phyloP scores from a whole-genome alignment of 2,329 filamentous ascomycete species.

The Hypoxylon sp. region DNA sequence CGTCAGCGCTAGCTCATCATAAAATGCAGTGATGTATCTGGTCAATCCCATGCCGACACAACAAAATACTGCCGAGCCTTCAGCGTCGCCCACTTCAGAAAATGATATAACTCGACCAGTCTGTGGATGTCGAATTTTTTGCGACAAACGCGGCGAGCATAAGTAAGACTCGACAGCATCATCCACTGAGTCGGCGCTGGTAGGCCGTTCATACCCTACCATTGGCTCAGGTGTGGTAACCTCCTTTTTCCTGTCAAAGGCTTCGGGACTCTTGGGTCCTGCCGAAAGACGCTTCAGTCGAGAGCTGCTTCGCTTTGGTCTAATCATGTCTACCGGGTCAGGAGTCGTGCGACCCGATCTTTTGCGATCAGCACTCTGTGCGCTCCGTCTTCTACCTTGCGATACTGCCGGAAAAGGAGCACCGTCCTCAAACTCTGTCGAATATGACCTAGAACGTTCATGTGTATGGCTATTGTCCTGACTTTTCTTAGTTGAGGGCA shows the following conservation, averaged over 20 bases:
- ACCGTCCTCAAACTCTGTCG: slow-evolving; percentile 62
- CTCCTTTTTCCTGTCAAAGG: slow-evolving; percentile 42
- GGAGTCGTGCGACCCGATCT: slow-evolving; percentile 60
- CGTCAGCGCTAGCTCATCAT: slow-evolving; percentile 91
- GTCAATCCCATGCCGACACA: slow-evolving; percentile 98
- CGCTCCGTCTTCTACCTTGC: slow-evolving; percentile 64
- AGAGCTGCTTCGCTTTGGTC: slow-evolving; percentile 64
- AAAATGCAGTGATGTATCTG: slow-evolving; percentile 94
- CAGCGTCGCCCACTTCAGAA: slow-evolving; percentile 92
- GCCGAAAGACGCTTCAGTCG: slow-evolving; percentile 66
- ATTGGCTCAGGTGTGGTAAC: slow-evolving; percentile 51
- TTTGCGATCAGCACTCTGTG: slow-evolving; percentile 55
- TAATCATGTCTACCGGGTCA: slow-evolving; percentile 55
- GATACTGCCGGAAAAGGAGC: slow-evolving; percentile 75
- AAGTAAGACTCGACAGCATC: slow-evolving; percentile 87
- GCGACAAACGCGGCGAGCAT: slow-evolving; percentile 81
- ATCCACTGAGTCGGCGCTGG: slow-evolving; percentile 86
- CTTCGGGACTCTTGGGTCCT: slow-evolving; percentile 49
- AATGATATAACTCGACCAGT: slow-evolving; percentile 92
- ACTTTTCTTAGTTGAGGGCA: slow-evolving; percentile 35
- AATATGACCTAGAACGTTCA: slow-evolving; percentile 38
- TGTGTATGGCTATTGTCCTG: slow-evolving; percentile 38
- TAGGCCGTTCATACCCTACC: slow-evolving; percentile 74
- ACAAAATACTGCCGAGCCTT: slow-evolving; percentile 92
- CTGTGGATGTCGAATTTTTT: slow-evolving; percentile 85